A percentile compares a stretch with the other conserved stretches of the same genome.
These are phyloP conservation scores for Neofusicoccum ribis DNA, from an alignment of 2,329 filamentous ascomycete species.

Conservation along the genomic window DNA sequence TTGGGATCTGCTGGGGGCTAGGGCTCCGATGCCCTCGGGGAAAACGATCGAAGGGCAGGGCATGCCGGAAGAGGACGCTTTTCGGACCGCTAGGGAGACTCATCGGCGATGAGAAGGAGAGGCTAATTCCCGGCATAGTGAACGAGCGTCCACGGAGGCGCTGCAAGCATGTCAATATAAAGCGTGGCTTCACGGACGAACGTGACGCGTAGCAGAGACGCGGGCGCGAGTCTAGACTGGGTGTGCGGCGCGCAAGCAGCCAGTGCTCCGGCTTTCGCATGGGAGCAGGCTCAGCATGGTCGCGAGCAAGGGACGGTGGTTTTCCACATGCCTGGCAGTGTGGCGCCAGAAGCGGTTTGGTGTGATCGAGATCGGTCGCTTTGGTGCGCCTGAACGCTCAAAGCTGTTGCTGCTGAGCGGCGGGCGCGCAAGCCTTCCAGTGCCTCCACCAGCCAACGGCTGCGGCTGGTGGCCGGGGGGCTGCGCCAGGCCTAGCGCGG, in stretches of 20 bases:
- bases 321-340: neutral
- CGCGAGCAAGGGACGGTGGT: neutral
- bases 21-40: neutral
- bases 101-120: constrained; percentile 8
- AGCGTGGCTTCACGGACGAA: too few relatives aligned
- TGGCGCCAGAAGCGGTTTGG: neutral
- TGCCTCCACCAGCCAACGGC: neutral
- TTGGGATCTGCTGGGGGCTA: neutral
- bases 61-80: neutral
- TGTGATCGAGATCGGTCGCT: constrained; percentile 8
- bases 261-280: neutral
- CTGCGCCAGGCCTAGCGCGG: constrained; percentile 1
- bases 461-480: neutral
- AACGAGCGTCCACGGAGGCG: neutral
- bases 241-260: neutral
- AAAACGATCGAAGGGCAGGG: neutral
- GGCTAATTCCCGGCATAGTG: neutral
- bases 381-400: neutral
- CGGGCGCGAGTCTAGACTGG: neutral
- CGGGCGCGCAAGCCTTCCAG: neutral
- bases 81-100: neutral
- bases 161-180: neutral
- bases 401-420: neutral
- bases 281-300: neutral
- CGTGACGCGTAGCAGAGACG: neutral